These are phyloP conservation scores for Aegilops longissima DNA, from an alignment of 176 grass and related monocot species.

Conservation along the genomic window DNA sequence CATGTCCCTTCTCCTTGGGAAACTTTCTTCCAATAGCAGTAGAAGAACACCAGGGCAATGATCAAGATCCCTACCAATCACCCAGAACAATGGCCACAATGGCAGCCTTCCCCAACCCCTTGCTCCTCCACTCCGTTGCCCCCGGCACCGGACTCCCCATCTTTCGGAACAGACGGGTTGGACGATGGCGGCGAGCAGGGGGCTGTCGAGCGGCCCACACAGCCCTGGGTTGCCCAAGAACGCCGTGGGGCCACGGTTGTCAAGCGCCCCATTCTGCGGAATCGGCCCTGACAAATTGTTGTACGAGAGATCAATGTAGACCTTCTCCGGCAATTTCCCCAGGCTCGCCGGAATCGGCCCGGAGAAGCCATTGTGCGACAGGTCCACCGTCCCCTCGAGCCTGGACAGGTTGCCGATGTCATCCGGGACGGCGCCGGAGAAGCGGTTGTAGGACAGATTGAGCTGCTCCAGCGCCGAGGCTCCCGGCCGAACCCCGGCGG, in stretches of 20 bases:
- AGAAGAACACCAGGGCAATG: conserved; percentile 77
- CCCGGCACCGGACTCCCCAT: conserved; percentile 13
- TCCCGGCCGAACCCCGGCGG: conserved; percentile 43
- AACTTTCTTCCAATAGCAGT: conserved; percentile 63
- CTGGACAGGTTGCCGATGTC: conserved; percentile 70
- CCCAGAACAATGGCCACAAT: conserved; percentile 65
- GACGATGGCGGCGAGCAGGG: conserved; percentile 59
- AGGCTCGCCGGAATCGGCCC: conserved; percentile 71
- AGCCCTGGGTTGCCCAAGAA: conserved; percentile 76
- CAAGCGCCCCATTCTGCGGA: conserved; percentile 71
- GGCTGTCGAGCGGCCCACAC: conserved; percentile 76
- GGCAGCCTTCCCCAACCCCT: conserved; percentile 55
- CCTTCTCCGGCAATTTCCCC: conserved; percentile 81
- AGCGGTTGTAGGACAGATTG: conserved; percentile 76
- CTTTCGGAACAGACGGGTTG: conserved; percentile 44
- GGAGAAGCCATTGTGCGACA: conserved; percentile 85
- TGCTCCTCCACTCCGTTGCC: conserved; percentile 28
- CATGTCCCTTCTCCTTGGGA: conserved; percentile 38
- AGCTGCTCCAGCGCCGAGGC: conserved; percentile 58
- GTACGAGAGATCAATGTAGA: conserved; percentile 87
- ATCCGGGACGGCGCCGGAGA: conserved; percentile 58
- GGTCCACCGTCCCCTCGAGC: conserved; percentile 74
- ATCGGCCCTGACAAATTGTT: conserved; percentile 88
- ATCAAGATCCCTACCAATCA: conserved; percentile 70
- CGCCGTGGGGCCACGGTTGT: conserved; percentile 73